Evolutionary conservation across 345 rosid genomes (phyloP), one percentile per base, ranked within the genome.

Genomic region (Zanthoxylum bungeanum): DNA sequence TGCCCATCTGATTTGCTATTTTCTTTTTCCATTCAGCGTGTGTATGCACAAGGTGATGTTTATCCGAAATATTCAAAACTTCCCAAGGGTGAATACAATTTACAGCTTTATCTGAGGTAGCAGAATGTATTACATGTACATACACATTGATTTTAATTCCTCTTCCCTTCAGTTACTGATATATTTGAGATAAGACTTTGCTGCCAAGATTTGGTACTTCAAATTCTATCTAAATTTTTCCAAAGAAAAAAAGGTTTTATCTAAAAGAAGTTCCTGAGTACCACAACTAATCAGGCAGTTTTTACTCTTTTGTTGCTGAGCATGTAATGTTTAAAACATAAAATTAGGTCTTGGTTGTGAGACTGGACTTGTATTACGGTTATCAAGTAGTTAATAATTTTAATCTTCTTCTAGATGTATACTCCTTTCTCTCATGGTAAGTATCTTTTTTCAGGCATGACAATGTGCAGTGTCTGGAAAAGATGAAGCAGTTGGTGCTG

Each of bases 51-150:
- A 88, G 99, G 98, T 65, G 99, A 95, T 76, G 91, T 77, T 71
- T 95, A 92, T 85, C 99, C 99, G 10, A 68, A 65, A 21, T 83
- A 87, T 75, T 79, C 90, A 73, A 91, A 88, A 78, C 97, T 95
- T 76, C 93, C 96, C 0, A 91, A 91, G 86, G 99, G 98, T n/a
- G 99, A 92, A 71, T 92, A 91, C 79, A 86, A 69, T 72, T 82
- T 95, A 68, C 97, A 81, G 77, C 76, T 92, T 25, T 89, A 83
- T 82, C 72, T 95, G 69, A 52, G 61, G 33, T 4, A 55, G 47
- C 25, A 51, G 47, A 42, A 52, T 59, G 27, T 16, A 22, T 64
- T 21, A 19, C 58, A 36, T 39, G 27, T 37, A 10, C 61, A 17
- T 21, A 3, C 17, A 14, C 61, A 16, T 61, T n/a, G 36, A 25